Percentiles rank a stretch among this genome's conserved stretches.
These are phyloP conservation scores for Emergomyces orientalis DNA, from an alignment of 2,329 filamentous ascomycete species.

Conservation along the genomic window DNA sequence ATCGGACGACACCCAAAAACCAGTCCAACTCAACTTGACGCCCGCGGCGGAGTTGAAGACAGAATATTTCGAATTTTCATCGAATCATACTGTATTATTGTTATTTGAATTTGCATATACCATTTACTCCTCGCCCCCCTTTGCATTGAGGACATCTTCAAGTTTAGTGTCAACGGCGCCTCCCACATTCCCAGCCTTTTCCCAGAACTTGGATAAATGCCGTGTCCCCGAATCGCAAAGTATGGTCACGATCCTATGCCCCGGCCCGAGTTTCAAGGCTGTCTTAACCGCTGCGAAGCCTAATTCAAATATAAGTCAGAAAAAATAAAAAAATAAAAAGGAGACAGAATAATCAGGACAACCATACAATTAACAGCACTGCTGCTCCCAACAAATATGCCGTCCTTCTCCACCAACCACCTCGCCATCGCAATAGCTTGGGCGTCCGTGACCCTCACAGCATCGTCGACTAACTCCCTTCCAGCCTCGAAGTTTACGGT, in stretches of 20 bases:
- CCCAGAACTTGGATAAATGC: constrained; percentile 46
- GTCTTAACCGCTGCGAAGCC: constrained; percentile 42
- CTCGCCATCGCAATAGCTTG: constrained; percentile 91
- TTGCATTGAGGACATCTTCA: constrained; percentile 37
- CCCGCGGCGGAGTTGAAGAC: too few relatives aligned
- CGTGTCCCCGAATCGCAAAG: constrained; percentile 43
- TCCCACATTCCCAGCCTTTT: constrained; percentile 39
- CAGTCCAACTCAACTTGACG: not conserved
- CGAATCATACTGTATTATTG: not conserved
- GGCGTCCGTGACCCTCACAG: constrained; percentile 74
- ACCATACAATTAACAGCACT: constrained; percentile 83
- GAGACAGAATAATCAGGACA: constrained; percentile 11
- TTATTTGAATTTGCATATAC: not conserved
- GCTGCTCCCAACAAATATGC: constrained; percentile 87
- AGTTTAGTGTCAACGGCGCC: constrained; percentile 38
- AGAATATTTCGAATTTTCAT: too few relatives aligned
- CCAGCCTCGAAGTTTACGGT: constrained; percentile 89
- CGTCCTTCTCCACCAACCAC: constrained; percentile 92
- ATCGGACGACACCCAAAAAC: not conserved
- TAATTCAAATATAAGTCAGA: constrained; percentile 13
- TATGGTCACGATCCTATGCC: constrained; percentile 41
- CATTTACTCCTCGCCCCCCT: constrained; percentile 15
- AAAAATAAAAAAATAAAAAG: not conserved
- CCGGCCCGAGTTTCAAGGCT: constrained; percentile 39
- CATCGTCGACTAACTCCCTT: constrained; percentile 77